Conservation (phyloP, 768 basidiomycete genomes). For the Lyophyllum shimeji region DNA sequence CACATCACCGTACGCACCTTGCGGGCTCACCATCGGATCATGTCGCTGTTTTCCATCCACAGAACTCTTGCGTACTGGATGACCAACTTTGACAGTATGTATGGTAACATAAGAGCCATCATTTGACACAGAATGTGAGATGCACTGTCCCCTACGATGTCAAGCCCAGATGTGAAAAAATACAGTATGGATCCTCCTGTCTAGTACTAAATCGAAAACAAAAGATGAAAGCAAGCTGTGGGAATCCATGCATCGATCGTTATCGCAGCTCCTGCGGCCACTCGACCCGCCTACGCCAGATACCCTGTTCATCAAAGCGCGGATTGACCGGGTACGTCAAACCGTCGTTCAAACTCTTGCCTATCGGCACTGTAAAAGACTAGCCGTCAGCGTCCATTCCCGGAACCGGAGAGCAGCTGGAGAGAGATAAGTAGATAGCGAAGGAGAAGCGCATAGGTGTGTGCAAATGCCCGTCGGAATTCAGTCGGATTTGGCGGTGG, state of each 20-base stretch:
- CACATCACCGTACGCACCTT: neutral
- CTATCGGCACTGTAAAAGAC: conserved; percentile 52
- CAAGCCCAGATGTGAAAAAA: neutral
- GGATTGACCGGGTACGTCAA: conserved; percentile 67
- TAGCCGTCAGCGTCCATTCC: conserved; percentile 20
- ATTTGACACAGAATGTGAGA: neutral
- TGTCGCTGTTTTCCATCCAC: neutral
- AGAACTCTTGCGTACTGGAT: neutral
- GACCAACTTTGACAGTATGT: neutral
- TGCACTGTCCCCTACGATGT: neutral
- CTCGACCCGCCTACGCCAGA: conserved; percentile 62
- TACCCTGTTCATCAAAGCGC: conserved; percentile 68
- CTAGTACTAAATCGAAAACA: neutral
- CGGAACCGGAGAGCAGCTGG: conserved; percentile 5
- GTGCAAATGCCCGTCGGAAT: conserved; percentile 13
- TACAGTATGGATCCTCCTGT: neutral
- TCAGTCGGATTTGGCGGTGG: conserved; percentile 9
- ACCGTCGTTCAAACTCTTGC: conserved; percentile 54
- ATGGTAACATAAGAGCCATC: neutral
- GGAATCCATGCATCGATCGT: conserved; percentile 11
- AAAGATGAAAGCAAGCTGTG: neutral
- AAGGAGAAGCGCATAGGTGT: conserved; percentile 2
- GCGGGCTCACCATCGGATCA: neutral
- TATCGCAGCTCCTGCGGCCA: conserved; percentile 71
- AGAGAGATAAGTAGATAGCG: conserved; percentile 3